Conservation (phyloP, 768 basidiomycete genomes). For the Leccinum disarticulatum region DNA sequence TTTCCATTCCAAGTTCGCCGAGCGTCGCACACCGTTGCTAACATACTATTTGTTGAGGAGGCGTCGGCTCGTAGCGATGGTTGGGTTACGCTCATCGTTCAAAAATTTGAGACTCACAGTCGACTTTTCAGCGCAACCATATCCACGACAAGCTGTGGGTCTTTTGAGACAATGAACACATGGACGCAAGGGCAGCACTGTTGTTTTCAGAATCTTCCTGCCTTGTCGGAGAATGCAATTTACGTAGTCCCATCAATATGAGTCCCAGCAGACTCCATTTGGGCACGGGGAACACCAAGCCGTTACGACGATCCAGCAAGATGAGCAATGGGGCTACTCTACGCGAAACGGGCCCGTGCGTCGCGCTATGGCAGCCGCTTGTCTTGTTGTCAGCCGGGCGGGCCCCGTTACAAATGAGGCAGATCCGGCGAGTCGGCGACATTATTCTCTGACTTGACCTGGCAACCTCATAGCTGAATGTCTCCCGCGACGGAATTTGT, state of each 20-base stretch:
- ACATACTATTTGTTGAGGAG: background rate
- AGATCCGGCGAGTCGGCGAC: background rate
- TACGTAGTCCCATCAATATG: background rate
- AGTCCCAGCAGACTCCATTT: background rate
- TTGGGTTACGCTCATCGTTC: background rate
- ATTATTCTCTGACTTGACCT: background rate
- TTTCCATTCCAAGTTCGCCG: background rate
- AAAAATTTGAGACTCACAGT: background rate
- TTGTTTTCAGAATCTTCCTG: background rate
- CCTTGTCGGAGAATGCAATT: background rate
- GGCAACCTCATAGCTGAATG: background rate
- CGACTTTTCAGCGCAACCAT: background rate
- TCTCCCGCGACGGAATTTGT: background rate
- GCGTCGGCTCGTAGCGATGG: background rate
- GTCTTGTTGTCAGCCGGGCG: background rate
- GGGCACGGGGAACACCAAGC: background rate
- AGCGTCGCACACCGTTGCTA: background rate
- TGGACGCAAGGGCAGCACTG: background rate
- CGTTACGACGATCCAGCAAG: background rate
- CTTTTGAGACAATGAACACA: too few species aligned
- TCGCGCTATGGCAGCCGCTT: background rate
- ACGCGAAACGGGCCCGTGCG: background rate
- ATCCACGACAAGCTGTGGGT: background rate
- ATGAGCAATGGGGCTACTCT: background rate
- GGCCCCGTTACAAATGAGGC: background rate